Percentiles rank a stretch among this genome's conserved stretches.
These are phyloP conservation scores for Hirschfeldia incana DNA, from an alignment of 345 rosid species.

Conservation along the genomic window DNA sequence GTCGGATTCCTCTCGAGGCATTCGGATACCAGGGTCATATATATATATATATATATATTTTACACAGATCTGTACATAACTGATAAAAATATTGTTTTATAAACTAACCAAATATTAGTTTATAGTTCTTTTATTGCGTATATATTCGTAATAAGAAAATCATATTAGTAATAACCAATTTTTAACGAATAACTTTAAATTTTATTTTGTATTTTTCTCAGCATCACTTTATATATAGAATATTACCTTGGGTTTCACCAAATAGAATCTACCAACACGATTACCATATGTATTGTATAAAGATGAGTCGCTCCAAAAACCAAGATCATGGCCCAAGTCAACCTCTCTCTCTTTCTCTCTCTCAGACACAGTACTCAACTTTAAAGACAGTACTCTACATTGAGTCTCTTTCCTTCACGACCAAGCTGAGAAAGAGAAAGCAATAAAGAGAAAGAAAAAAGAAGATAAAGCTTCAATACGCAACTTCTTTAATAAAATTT, in stretches of 20 bases:
- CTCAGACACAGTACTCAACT: slow-evolving; percentile 28
- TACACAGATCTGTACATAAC: no score
- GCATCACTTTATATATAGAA: slow-evolving; percentile 21
- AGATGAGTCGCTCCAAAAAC: slow-evolving; percentile 33
- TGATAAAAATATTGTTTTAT: no score
- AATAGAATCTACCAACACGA: slow-evolving; percentile 37
- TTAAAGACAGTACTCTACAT: slow-evolving; percentile 28
- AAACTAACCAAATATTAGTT: no score
- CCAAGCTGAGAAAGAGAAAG: slow-evolving; percentile 36
- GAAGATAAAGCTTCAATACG: slow-evolving; percentile 24
- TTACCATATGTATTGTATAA: slow-evolving; percentile 21
- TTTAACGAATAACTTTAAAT: no score
- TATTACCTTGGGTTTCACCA: slow-evolving; percentile 32
- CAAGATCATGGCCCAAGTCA: slow-evolving; percentile 42
- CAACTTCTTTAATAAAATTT: slow-evolving; percentile 23
- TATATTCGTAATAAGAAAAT: neutral
- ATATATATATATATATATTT: no score
- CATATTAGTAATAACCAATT: neutral
- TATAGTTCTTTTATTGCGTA: no score
- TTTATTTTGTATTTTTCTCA: slow-evolving; percentile 15
- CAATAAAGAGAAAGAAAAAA: slow-evolving; percentile 22
- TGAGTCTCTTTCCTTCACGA: slow-evolving; percentile 32
- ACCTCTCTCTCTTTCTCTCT: slow-evolving; percentile 27
- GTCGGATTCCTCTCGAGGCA: no score
- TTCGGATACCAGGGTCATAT: no score